Percentiles rank a stretch among this genome's conserved stretches.
These are phyloP conservation scores for Arthrobotrys musiformis DNA, from an alignment of 2,329 filamentous ascomycete species.

Conservation along the genomic window DNA sequence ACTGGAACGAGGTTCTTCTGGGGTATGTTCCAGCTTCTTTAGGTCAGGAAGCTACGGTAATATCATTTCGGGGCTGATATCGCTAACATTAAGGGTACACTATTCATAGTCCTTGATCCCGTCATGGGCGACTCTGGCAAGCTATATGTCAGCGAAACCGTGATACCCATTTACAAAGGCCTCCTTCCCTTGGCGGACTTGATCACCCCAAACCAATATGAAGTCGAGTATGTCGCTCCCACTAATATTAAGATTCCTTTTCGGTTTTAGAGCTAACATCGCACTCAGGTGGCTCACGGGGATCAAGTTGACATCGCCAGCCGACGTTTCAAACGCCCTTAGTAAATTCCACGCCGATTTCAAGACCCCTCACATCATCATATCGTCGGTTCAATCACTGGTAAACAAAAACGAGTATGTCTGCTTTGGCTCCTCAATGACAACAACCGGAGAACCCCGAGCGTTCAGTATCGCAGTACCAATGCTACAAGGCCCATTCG, in stretches of 20 bases:
- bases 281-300: conserved; percentile 78
- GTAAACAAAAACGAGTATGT: conserved; percentile 68
- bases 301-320: conserved; percentile 81
- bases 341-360: conserved; percentile 79
- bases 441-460: conserved; percentile 73
- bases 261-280: not conserved
- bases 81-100: not conserved
- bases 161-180: conserved; percentile 87
- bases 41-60: not conserved
- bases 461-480: conserved; percentile 90
- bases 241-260: not conserved
- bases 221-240: conserved; percentile 77
- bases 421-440: conserved; percentile 79
- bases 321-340: conserved; percentile 78
- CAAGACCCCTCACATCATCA: conserved; percentile 84
- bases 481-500: conserved; percentile 90
- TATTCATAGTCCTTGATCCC: conserved; percentile 79
- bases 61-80: not conserved
- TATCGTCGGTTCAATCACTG: conserved; percentile 83
- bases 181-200: conserved; percentile 84
- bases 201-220: conserved; percentile 95
- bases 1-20: conserved; percentile 84
- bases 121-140: conserved; percentile 97
- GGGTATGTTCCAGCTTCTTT: conserved; percentile 65
- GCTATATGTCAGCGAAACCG: conserved; percentile 89